Conservation (phyloP, 108 stramenopile genomes). For the Skeletonema marinoi region DNA sequence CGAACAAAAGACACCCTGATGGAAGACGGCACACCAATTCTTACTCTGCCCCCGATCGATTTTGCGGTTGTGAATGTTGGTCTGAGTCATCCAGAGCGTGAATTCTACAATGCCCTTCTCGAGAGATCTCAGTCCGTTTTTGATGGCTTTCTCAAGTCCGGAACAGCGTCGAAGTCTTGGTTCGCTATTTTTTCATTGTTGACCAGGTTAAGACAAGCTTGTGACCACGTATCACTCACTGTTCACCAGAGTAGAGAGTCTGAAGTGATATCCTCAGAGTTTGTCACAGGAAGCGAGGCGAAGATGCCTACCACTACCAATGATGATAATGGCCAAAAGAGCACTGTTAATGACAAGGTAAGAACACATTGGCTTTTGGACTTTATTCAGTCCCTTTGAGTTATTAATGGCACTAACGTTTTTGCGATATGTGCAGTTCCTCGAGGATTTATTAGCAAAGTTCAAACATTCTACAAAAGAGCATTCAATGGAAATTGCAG, state of each 20-base stretch:
- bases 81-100: slow-evolving; percentile 66
- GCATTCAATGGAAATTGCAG: slow-evolving; percentile 40
- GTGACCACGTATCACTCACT: slow-evolving; percentile 85
- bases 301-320: slow-evolving; percentile 24
- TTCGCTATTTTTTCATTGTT: slow-evolving; percentile 82
- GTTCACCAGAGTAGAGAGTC: slow-evolving; percentile 45
- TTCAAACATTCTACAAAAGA: slow-evolving; percentile 48
- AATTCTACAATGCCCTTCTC: slow-evolving; percentile 83
- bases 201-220: slow-evolving; percentile 78
- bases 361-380: neutral
- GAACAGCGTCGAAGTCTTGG: slow-evolving; percentile 79
- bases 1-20: slow-evolving; percentile 78
- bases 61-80: slow-evolving; percentile 62
- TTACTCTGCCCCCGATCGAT: slow-evolving; percentile 78
- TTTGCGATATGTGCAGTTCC: slow-evolving; percentile 24
- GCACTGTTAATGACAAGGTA: slow-evolving; percentile 19
- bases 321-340: neutral
- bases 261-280: neutral
- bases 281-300: neutral
- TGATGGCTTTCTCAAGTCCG: slow-evolving; percentile 69
- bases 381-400: neutral
- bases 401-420: neutral
- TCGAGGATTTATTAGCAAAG: slow-evolving; percentile 49
- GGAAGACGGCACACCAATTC: slow-evolving; percentile 73
- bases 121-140: slow-evolving; percentile 70